Evolutionary conservation across 129 eudicot species (phyloP).

Genomic region (Artemisia tridentata): DNA sequence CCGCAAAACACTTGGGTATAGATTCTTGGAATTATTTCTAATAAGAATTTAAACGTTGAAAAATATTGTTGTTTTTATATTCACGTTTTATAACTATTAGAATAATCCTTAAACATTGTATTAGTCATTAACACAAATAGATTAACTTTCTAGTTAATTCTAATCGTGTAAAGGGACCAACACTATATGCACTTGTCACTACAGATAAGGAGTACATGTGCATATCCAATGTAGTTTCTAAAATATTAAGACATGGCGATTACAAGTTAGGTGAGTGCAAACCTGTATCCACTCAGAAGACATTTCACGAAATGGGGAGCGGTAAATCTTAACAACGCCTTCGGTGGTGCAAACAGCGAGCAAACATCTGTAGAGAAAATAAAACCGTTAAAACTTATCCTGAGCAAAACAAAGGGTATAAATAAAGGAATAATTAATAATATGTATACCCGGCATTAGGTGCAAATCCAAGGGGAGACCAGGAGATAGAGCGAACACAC

Average conservation of each 20-base stretch:
- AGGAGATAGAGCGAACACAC: slow-evolving; percentile 77
- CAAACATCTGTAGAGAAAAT: slow-evolving; percentile 52
- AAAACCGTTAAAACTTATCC: not conserved
- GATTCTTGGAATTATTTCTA: too few species aligned
- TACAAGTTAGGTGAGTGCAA: slow-evolving; percentile 12
- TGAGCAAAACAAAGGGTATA: not conserved
- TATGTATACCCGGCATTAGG: slow-evolving; percentile 63
- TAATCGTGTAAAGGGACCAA: too few species aligned
- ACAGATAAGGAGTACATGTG: not conserved
- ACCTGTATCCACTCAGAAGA: slow-evolving; percentile 92
- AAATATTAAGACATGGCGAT: not conserved
- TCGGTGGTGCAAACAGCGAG: slow-evolving; percentile 90
- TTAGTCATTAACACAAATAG: too few species aligned
- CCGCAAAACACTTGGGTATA: too few species aligned
- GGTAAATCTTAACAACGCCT: slow-evolving; percentile 70
- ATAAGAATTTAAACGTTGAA: too few species aligned
- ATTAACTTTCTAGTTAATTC: too few species aligned
- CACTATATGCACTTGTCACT: too few species aligned
- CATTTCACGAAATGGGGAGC: slow-evolving; percentile 68
- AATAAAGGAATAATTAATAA: not conserved
- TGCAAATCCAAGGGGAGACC: slow-evolving; percentile 87
- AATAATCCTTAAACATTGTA: too few species aligned
- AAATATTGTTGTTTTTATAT: too few species aligned
- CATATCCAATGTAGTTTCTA: too few species aligned
- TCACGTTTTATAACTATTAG: too few species aligned